Base-by-base conservation (phyloP, 1,284 basidiomycete genomes). In the Boletus semigastroideus region DNA sequence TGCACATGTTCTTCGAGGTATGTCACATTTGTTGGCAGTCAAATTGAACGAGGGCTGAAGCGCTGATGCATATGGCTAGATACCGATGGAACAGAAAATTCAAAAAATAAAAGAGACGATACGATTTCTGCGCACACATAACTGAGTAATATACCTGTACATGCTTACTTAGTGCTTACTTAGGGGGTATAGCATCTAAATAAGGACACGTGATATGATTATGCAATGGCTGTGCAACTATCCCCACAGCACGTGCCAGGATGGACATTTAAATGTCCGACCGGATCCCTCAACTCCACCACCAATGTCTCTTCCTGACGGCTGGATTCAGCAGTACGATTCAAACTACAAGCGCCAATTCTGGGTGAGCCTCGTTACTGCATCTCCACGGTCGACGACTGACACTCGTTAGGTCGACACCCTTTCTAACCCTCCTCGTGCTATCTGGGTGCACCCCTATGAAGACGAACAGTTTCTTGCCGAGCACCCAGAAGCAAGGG, bases 401-500 rank as follows among this genome's bases (percentile, higher is more conserved):
- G 40, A 48, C 17, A 53, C 25, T 46, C 39, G 0, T 49, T 79
- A 63, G 84, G 82, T 87, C n/a, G 83, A 89, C 57, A 88, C 84
- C 0, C 74, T 69, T 46, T 77, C 79, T 5, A 72, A 68, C 4
- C 86, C 87, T n/a, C 80, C 84, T 7, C 78, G 86, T 4, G 75
- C 82, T 0, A 87, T 82, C 56, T 89, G 86, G 86, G 74, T 77
- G 4, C 84, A 89, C 61, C 86, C 87, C 1, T 82, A 80, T 55
- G 82, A 88, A 49, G 85, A 87, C 61, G 78, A 83, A 48, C 74
- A 80, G 51, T 88, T 77, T 65, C 71, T 86, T 25, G 60, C 53
- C 16, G 78, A 80, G 51, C 78, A 86, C 58, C 82, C 85, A 13
- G 77, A 80, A 13, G 58, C 73, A 12, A 66, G 67, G 44, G 70